phyloP scores from a whole-genome alignment of 192 early-diverging fungal species.

The Gonapodya prolifera region DNA sequence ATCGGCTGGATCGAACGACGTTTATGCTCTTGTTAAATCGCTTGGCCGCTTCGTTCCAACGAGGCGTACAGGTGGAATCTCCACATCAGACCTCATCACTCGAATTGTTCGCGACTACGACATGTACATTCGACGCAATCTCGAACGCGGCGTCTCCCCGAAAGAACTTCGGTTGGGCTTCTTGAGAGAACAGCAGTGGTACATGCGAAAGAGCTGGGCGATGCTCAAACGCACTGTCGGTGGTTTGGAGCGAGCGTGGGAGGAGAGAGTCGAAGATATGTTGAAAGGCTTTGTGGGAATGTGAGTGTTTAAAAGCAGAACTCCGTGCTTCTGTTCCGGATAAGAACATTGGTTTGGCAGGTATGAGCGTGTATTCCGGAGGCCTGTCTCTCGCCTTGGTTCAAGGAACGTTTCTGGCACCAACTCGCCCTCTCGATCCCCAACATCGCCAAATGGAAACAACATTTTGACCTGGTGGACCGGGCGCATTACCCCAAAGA shows the following conservation, averaged over 20 bases:
- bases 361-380: not conserved
- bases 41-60: slow-evolving; percentile 53
- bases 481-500: not conserved
- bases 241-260: not conserved
- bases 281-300: not conserved
- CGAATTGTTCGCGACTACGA: slow-evolving; percentile 77
- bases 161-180: slow-evolving; percentile 73
- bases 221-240: not conserved
- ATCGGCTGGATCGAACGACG: slow-evolving; percentile 54
- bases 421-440: not conserved
- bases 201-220: slow-evolving; percentile 2
- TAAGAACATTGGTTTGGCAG: not conserved
- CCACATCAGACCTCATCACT: slow-evolving; percentile 71
- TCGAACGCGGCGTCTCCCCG: slow-evolving; percentile 69
- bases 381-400: not conserved
- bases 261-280: not conserved
- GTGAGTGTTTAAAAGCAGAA: not conserved
- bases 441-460: not conserved
- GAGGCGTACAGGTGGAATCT: slow-evolving; percentile 66
- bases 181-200: slow-evolving; percentile 36
- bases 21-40: slow-evolving; percentile 68
- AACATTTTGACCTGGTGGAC: not conserved
- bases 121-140: slow-evolving; percentile 65
- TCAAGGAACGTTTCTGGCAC: not conserved
- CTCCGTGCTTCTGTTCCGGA: not conserved